A percentile compares a stretch with the other conserved stretches of the same genome.
phyloP scores from a whole-genome alignment of 2,329 filamentous ascomycete genomes.

The Fusarium floridanum region DNA sequence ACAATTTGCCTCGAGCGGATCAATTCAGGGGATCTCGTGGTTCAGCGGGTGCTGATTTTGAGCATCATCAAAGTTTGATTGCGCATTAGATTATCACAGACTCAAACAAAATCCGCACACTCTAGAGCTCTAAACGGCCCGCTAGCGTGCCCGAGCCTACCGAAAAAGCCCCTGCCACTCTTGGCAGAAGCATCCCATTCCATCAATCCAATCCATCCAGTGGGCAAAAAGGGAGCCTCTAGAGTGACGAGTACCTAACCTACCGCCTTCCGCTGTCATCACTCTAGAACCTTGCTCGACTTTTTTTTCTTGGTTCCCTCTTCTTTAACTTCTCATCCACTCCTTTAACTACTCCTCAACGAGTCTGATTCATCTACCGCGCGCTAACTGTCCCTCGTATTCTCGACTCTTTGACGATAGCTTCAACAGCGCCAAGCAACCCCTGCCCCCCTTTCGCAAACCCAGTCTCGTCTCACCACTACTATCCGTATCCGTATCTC shows the following conservation, averaged over 20 bases:
- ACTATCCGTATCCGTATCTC: constrained; percentile 39
- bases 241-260: constrained; percentile 18
- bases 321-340: constrained; percentile 43
- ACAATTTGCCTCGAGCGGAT: constrained; percentile 44
- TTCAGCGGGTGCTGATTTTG: constrained; percentile 25
- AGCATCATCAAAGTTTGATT: no score
- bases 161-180: constrained; percentile 37
- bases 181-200: constrained; percentile 42
- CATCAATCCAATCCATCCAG: background rate
- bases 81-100: constrained; percentile 19
- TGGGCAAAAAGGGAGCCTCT: constrained; percentile 24
- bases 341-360: constrained; percentile 38
- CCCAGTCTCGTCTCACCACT: constrained; percentile 27
- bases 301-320: constrained; percentile 12
- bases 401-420: constrained; percentile 12
- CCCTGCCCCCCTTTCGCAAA: constrained; percentile 44
- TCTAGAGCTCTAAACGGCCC: constrained; percentile 33
- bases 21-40: constrained; percentile 32
- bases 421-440: constrained; percentile 37
- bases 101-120: constrained; percentile 14
- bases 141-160: constrained; percentile 43
- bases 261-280: constrained; percentile 36
- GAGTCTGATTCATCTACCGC: background rate
- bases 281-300: constrained; percentile 23
- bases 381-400: background rate